phyloP scores from a whole-genome alignment of 2,329 filamentous ascomycete species.

The Emergomyces africanus region DNA sequence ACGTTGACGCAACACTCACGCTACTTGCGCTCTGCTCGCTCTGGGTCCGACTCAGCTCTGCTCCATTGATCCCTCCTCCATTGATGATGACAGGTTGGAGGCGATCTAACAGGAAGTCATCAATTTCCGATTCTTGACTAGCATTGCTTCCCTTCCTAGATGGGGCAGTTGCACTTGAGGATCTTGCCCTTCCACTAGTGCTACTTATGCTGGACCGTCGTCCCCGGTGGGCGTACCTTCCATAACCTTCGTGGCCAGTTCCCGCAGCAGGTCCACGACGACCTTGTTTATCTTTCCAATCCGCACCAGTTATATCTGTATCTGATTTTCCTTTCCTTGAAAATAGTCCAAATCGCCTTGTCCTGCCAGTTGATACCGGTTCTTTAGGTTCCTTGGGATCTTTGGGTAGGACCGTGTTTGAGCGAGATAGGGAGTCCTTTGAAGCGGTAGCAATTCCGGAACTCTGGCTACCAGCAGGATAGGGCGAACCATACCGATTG shows the following conservation, averaged over 20 bases:
- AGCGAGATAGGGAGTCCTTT: not conserved
- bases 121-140: constrained; percentile 32
- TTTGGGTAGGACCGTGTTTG: not conserved
- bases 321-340: constrained; percentile 56
- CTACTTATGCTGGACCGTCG: constrained; percentile 31
- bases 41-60: constrained; percentile 23
- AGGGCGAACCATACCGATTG: constrained; percentile 6
- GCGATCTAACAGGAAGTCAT: constrained; percentile 36
- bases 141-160: constrained; percentile 28
- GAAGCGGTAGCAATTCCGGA: constrained; percentile 5
- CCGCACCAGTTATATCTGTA: constrained; percentile 33
- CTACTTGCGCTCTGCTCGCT: constrained; percentile 29
- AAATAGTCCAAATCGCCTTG: constrained; percentile 67
- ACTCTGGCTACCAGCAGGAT: constrained; percentile 15
- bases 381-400: constrained; percentile 21
- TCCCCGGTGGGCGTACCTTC: constrained; percentile 34
- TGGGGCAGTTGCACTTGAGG: constrained; percentile 28
- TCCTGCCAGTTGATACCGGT: constrained; percentile 22
- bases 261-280: constrained; percentile 77
- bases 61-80: constrained; percentile 29
- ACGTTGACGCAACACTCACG: constrained; percentile 19
- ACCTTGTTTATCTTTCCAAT: constrained; percentile 46
- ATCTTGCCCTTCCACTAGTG: constrained; percentile 28
- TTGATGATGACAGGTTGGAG: constrained; percentile 38
- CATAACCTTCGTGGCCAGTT: constrained; percentile 71